Conservation (phyloP, 805 yeast species). For the Ogataea corticis region DNA sequence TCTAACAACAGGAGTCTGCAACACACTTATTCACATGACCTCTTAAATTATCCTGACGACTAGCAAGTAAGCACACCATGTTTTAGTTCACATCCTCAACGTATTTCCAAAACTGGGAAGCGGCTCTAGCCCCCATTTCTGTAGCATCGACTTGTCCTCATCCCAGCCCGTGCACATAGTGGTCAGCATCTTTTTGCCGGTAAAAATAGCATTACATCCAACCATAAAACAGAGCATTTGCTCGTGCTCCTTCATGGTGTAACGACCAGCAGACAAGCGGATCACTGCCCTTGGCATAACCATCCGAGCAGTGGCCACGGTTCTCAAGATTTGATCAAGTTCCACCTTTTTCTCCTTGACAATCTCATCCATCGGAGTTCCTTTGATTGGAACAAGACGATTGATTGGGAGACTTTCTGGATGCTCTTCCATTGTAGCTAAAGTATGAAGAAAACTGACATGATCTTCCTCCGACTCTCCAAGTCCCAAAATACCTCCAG, state of each 20-base stretch:
- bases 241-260: constrained; percentile 76
- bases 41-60: too few relatives aligned
- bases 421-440: constrained; percentile 67
- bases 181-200: constrained; percentile 70
- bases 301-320: constrained; percentile 65
- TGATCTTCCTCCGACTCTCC: constrained; percentile 77
- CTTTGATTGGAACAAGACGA: constrained; percentile 73
- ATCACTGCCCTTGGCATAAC: constrained; percentile 71
- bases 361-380: constrained; percentile 58
- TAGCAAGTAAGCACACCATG: too few relatives aligned
- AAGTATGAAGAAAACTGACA: constrained; percentile 60
- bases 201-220: constrained; percentile 79
- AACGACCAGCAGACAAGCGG: constrained; percentile 78
- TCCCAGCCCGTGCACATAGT: constrained; percentile 86
- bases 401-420: constrained; percentile 85
- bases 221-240: constrained; percentile 75
- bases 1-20: too few relatives aligned
- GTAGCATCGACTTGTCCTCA: constrained; percentile 68
- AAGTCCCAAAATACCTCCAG: constrained; percentile 79
- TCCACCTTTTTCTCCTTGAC: constrained; percentile 45
- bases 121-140: constrained; percentile 51
- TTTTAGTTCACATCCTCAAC: too few relatives aligned
- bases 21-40: too few relatives aligned
- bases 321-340: constrained; percentile 64
- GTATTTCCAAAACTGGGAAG: neutral